These are phyloP conservation scores for Seminavis robusta DNA, from an alignment of 108 stramenopile species.

Conservation along the genomic window DNA sequence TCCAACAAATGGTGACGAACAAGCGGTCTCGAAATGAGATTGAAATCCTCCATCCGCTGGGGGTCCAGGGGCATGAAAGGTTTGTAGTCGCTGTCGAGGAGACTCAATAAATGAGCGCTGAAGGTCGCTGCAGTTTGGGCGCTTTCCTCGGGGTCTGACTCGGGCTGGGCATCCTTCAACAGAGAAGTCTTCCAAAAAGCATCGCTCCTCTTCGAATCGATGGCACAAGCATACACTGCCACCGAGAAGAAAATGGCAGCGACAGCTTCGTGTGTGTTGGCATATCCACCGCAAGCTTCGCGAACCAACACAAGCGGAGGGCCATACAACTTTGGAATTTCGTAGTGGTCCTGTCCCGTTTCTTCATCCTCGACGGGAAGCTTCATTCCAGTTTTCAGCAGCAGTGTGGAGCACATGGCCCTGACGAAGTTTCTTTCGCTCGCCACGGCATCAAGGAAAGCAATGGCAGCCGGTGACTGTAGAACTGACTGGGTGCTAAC, in stretches of 20 bases:
- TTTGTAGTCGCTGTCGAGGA: slow-evolving; percentile 37
- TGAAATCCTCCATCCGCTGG: slow-evolving; percentile 28
- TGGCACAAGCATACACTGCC: slow-evolving; percentile 38
- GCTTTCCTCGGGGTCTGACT: slow-evolving; percentile 12
- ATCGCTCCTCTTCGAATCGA: slow-evolving; percentile 34
- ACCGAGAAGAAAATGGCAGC: slow-evolving; percentile 46
- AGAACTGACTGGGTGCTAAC: slow-evolving; percentile 17
- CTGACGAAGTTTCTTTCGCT: slow-evolving; percentile 36
- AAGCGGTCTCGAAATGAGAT: slow-evolving; percentile 36
- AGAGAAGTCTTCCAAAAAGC: slow-evolving; percentile 47
- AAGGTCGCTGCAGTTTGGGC: slow-evolving; percentile 23
- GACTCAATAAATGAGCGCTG: slow-evolving; percentile 40
- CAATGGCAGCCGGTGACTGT: slow-evolving; percentile 26
- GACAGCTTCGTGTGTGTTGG: slow-evolving; percentile 37
- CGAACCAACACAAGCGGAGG: slow-evolving; percentile 30
- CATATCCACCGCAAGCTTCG: slow-evolving; percentile 43
- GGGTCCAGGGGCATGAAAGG: slow-evolving; percentile 29
- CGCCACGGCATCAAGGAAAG: slow-evolving; percentile 41
- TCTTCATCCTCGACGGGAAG: slow-evolving; percentile 22
- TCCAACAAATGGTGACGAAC: slow-evolving; percentile 57
- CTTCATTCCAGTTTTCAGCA: slow-evolving; percentile 34
- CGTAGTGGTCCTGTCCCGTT: slow-evolving; percentile 4
- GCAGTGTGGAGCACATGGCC: slow-evolving; percentile 44
- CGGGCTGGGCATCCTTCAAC: slow-evolving; percentile 28
- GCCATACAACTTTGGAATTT: slow-evolving; percentile 48